Percentiles rank a stretch among this genome's conserved stretches.
Conservation (phyloP, 148 eudicot species). For the Rhododendron vialii region DNA sequence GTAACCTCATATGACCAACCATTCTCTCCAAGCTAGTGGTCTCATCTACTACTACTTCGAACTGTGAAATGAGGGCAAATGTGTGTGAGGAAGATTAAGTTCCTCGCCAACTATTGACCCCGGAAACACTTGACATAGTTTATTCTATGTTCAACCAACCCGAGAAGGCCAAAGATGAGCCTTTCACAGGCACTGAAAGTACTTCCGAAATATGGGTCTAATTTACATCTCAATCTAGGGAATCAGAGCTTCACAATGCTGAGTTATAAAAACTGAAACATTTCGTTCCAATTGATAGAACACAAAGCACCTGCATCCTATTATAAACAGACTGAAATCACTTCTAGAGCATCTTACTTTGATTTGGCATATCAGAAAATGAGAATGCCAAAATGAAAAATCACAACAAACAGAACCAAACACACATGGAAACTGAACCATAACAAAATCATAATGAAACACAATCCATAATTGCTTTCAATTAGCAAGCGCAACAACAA, state of each 20-base stretch:
- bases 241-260: neutral
- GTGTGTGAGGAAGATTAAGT: neutral
- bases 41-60: neutral
- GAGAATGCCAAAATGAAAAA: neutral
- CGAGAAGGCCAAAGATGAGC: neutral
- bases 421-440: neutral
- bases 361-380: neutral
- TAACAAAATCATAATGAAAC: neutral
- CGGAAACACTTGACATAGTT: neutral
- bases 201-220: neutral
- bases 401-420: neutral
- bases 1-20: neutral
- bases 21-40: neutral
- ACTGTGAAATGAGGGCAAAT: neutral
- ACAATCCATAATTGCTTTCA: neutral
- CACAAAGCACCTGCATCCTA: neutral
- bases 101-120: neutral
- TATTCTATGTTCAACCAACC: neutral
- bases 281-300: neutral
- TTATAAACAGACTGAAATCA: neutral
- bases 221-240: neutral
- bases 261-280: neutral
- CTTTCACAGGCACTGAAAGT: neutral
- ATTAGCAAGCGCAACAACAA: neutral
- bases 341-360: neutral